Evolutionary conservation across 2,329 filamentous ascomycete species (phyloP), one percentile per base, ranked within the genome.

Genomic region (Trichophyton schoenleinii): DNA sequence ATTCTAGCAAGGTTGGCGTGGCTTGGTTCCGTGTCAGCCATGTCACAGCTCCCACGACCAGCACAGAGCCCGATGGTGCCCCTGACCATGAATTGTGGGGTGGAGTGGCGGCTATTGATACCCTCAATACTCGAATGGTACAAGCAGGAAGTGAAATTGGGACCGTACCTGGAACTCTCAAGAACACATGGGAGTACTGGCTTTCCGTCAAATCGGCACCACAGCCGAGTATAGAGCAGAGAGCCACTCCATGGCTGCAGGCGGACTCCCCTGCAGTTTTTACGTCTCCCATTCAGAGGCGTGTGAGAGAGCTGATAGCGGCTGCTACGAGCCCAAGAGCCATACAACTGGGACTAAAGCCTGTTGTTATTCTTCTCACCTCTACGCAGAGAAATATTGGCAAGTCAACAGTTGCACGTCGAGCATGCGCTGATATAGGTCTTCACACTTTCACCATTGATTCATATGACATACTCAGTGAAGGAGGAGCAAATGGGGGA

Each of bases 361-460:
- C 94, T 0, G 81, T 96, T 15, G 90, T 91, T 1, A 87, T 99
- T 41, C 80, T 99, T 2, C 78, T 99, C 5, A 88, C 89, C 1
- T 97, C 94, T 1, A 95, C 90, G 1, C 94, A 99, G 73, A 85
- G 94, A 52, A 89, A 89, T 63, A 95, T 97, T 67, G 94, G 94
- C 58, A 99, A 99, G 72, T 81, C 88, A n/a, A 88, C 86, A 2
- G 76, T 91, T 22, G 89, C 89, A 0, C 80, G 79, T 1, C 83
- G 84, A 49, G 91, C 91, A 3, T 95, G 91, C 71, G 82, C 87
- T 2, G 92, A 96, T 68, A 87, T 96, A 64, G 94, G 94, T 2
- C 79, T 97, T 15, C 94, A 99, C 71, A 88, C 86, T 0, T 97
- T 96, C 71, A 76, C 83, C 0, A 88, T 99, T 59, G 91, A 97